A percentile compares a stretch with the other conserved stretches of the same genome.
Evolutionary conservation across 306 rosid genomes (phyloP).

Genomic region (Vicia villosa): DNA sequence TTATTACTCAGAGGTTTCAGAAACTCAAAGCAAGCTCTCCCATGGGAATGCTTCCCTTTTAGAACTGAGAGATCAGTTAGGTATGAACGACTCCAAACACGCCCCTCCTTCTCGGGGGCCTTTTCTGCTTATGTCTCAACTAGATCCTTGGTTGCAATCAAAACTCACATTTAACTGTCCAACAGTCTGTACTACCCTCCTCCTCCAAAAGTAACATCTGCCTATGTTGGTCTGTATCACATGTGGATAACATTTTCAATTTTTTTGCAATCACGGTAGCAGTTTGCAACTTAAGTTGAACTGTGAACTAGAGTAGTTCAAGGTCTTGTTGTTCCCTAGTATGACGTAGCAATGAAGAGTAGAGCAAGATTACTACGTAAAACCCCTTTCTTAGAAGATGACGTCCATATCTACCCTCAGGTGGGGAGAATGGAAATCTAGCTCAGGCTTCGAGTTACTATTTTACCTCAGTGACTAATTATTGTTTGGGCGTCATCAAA

Average conservation of each 20-base stretch:
- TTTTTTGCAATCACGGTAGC: background rate
- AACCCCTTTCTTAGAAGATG: slow-evolving; percentile 16
- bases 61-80: background rate
- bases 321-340: slow-evolving; percentile 12
- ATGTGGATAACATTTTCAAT: background rate
- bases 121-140: background rate
- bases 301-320: slow-evolving; percentile 1
- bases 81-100: background rate
- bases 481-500: slow-evolving; percentile 4
- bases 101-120: background rate
- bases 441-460: slow-evolving; percentile 6
- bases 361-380: slow-evolving; percentile 13
- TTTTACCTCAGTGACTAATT: slow-evolving; percentile 16
- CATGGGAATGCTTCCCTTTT: background rate
- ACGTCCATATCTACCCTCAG: background rate
- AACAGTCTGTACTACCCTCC: background rate
- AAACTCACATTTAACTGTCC: background rate
- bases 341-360: background rate
- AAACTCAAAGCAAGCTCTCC: background rate
- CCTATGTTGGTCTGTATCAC: background rate
- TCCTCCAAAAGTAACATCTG: background rate
- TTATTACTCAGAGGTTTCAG: background rate
- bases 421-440: slow-evolving; percentile 11
- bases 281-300: slow-evolving; percentile 5
- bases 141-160: background rate